These are phyloP conservation scores for Phytopythium vexans DNA, from an alignment of 352 stramenopile species.

Conservation along the genomic window DNA sequence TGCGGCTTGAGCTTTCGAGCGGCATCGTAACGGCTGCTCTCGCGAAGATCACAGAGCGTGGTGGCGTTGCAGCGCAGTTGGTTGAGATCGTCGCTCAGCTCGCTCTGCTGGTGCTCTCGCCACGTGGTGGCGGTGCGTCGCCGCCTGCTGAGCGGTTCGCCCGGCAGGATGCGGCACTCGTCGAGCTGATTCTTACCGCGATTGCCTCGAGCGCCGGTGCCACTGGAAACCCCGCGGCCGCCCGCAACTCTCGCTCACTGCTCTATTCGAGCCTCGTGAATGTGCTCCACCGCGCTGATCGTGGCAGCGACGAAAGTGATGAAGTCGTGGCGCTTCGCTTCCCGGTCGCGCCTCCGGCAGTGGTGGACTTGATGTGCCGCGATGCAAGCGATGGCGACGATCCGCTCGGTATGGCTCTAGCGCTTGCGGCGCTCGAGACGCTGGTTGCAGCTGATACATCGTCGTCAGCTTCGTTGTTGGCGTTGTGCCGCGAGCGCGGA, in stretches of 20 bases:
- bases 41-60: conserved; percentile 41
- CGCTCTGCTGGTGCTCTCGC: conserved; percentile 55
- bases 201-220: conserved; percentile 55
- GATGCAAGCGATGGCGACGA: conserved; percentile 79
- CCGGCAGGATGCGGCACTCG: conserved; percentile 41
- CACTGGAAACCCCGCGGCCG: conserved; percentile 67
- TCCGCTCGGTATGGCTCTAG: conserved; percentile 77
- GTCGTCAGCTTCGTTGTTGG: conserved; percentile 26
- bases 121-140: conserved; percentile 40
- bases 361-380: conserved; percentile 67
- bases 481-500: conserved; percentile 64
- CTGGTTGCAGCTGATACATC: conserved; percentile 25
- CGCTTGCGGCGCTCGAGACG: conserved; percentile 67
- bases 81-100: conserved; percentile 77
- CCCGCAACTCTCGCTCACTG: conserved; percentile 73
- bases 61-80: conserved; percentile 47
- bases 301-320: not conserved
- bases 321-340: too few relatives aligned
- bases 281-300: conserved; percentile 40
- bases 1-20: conserved; percentile 58
- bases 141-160: conserved; percentile 17
- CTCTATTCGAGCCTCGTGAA: conserved; percentile 80
- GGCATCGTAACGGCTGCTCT: conserved; percentile 60
- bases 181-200: conserved; percentile 65
- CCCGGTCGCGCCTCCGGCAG: conserved; percentile 14